Evolutionary conservation across 2,329 filamentous ascomycete genomes (phyloP).

Genomic region (Talaromyces pinophilus): DNA sequence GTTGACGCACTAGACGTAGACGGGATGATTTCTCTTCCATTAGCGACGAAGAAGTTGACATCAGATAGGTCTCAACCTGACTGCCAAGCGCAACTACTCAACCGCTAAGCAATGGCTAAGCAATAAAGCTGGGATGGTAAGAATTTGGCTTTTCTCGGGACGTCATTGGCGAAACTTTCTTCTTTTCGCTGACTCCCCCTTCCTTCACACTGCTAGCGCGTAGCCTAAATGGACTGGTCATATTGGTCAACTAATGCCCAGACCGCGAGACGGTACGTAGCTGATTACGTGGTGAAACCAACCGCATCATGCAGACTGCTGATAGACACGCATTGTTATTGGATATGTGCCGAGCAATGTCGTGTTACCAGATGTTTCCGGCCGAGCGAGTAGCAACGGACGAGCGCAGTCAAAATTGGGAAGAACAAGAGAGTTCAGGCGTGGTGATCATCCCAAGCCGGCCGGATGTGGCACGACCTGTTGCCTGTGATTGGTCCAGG

Average conservation of each 20-base stretch:
- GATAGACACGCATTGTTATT: neutral
- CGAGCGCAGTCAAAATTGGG: neutral
- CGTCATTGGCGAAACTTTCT: neutral
- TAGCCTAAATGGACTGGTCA: neutral
- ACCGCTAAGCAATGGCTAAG: neutral
- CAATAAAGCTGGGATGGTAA: neutral
- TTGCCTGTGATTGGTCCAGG: neutral
- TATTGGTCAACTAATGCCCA: neutral
- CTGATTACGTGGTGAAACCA: neutral
- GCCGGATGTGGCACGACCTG: conserved; percentile 10
- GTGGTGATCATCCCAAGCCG: conserved; percentile 11
- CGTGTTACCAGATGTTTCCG: conserved; percentile 2
- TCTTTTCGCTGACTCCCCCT: neutral
- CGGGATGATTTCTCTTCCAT: conserved; percentile 9
- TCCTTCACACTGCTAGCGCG: neutral
- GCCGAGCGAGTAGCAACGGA: neutral
- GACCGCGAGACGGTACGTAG: neutral
- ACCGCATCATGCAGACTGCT: neutral
- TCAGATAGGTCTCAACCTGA: neutral
- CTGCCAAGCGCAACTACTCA: conserved; percentile 7
- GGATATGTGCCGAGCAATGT: neutral
- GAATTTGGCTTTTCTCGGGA: neutral
- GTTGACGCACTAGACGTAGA: conserved; percentile 5
- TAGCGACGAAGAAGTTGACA: neutral
- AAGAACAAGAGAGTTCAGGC: neutral